Base-by-base conservation (phyloP, 2,329 filamentous ascomycete species). In the Venturia oleaginea region DNA sequence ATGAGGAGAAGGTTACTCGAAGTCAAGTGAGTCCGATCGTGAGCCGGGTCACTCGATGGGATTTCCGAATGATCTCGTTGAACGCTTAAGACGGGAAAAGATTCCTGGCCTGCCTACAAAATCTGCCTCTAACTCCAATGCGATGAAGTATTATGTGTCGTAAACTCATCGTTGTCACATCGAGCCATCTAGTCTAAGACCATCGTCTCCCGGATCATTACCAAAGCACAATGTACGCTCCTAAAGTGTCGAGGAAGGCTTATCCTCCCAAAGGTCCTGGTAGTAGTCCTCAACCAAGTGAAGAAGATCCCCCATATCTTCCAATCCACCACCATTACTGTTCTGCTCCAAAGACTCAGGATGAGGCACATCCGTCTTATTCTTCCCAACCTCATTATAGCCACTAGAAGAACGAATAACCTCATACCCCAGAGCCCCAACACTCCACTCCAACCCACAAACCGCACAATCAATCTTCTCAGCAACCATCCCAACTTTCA, bases 401-500 rank as follows among this genome's bases (percentile, higher is more conserved):
- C 10, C 15, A 3, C 37, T 11, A 32, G 37, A 42, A 30, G 24
- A 27, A 27, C 4, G 15, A 0, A 64, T 2, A 24, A 65, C 3
- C 11, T 78, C 73, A 48, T 76, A 78, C 0, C 77, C 77, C 17
- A 79, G 65, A 0, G 71, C 71, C 6, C 75, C 76, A 19, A 73
- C 69, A 8, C 73, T 69, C 76, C 76, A 79, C 0, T 68, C 62
- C 1, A 71, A 65, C 3, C 66, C 68, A 54, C 77, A 79, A 0
- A 34, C 15, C 2, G 46, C n/a, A 67, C 77, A 79, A 19, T 59
- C 61, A 0, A 78, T 63, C 1, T 6, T 66, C 0, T 67, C 67
- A 0, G 68, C 61, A 7, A 66, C 64, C 1, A 68, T 59, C 0
- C 66, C 66, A 3, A 76, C 59, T 1, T 57, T 40, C 7, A 68